Conservation (phyloP, 1,284 basidiomycete genomes). For the Heterobasidion parviporum region DNA sequence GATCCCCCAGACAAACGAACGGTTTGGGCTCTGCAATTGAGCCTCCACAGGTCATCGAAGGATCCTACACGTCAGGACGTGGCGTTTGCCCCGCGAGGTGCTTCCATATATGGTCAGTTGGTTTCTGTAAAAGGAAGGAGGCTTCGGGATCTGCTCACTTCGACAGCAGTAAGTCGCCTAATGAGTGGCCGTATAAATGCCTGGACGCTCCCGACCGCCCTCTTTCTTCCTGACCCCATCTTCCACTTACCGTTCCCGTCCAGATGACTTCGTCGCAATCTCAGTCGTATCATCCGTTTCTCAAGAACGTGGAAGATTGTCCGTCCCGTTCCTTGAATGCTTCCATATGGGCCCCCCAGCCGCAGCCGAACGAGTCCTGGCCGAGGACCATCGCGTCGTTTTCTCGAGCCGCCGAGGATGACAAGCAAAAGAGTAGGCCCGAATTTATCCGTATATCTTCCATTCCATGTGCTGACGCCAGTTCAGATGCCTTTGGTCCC, state of each 20-base stretch:
- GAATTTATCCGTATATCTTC: conserved; percentile 18
- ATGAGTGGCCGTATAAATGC: neutral
- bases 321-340: conserved; percentile 27
- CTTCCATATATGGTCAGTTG: neutral
- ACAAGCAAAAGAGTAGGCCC: conserved; percentile 15
- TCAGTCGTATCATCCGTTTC: conserved; percentile 19
- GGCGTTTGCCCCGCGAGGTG: neutral
- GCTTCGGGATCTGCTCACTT: neutral
- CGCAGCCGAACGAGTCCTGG: conserved; percentile 61
- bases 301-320: conserved; percentile 19
- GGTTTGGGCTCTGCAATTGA: neutral
- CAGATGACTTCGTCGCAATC: conserved; percentile 8
- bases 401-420: conserved; percentile 37
- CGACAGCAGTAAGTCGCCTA: neutral
- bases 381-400: conserved; percentile 53
- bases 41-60: neutral
- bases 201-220: conserved; percentile 2
- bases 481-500: conserved; percentile 59
- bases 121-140: neutral
- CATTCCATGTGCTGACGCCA: conserved; percentile 22
- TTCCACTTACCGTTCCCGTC: conserved; percentile 1
- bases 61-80: neutral
- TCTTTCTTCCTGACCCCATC: conserved; percentile 10
- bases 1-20: neutral
- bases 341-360: conserved; percentile 74